Percentiles rank a stretch among this genome's conserved stretches.
Evolutionary conservation across 768 basidiomycete species (phyloP).

Genomic region (Pholiota conissans): DNA sequence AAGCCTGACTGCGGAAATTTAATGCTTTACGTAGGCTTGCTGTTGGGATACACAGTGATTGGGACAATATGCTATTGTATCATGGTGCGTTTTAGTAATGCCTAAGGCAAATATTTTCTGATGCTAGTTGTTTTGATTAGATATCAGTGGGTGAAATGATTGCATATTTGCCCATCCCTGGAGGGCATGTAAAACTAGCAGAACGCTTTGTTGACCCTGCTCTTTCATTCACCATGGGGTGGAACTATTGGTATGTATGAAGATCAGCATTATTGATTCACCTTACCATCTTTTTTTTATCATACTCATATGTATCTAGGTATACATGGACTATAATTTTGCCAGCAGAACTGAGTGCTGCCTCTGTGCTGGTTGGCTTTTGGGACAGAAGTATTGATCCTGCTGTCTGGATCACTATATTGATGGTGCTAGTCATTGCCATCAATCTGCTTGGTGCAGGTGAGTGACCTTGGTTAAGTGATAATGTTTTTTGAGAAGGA

Average conservation of each 20-base stretch:
- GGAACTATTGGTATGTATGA: slow-evolving; percentile 45
- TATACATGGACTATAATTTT: slow-evolving; percentile 67
- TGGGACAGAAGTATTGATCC: slow-evolving; percentile 62
- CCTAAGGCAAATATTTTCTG: not conserved
- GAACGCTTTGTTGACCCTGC: slow-evolving; percentile 83
- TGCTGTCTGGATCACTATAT: slow-evolving; percentile 80
- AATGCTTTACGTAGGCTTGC: slow-evolving; percentile 41
- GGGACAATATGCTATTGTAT: slow-evolving; percentile 71
- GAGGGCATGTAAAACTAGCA: slow-evolving; percentile 78
- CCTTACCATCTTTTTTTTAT: not conserved
- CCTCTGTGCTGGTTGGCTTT: slow-evolving; percentile 74
- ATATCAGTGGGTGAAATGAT: slow-evolving; percentile 76
- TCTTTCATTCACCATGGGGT: slow-evolving; percentile 59
- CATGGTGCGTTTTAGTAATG: slow-evolving; percentile 49
- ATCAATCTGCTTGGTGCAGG: slow-evolving; percentile 80
- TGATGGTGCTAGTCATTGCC: slow-evolving; percentile 68
- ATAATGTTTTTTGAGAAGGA: not conserved
- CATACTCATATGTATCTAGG: no score
- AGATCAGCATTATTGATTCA: not conserved
- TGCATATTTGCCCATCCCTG: slow-evolving; percentile 75
- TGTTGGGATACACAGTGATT: slow-evolving; percentile 68
- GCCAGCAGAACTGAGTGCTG: slow-evolving; percentile 73
- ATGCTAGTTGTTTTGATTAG: slow-evolving; percentile 28
- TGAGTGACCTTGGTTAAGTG: no score
- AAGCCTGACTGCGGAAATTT: not conserved